Conservation (phyloP, 805 yeast genomes). For the Candida qinlingensis region DNA sequence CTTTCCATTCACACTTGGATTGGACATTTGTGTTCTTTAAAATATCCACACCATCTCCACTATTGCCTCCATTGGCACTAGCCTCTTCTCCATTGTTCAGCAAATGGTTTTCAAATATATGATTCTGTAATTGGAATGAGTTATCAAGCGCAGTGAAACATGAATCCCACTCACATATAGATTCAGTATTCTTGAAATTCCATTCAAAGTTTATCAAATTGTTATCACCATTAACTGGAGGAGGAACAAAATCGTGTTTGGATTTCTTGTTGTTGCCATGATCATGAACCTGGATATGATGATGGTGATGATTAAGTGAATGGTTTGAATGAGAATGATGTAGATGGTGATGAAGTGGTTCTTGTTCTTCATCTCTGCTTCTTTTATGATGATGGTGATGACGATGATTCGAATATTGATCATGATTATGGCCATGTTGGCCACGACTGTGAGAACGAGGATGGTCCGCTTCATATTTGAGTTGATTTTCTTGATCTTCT, state of each 20-base stretch:
- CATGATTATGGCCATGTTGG: background rate
- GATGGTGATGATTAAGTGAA: conserved; percentile 33
- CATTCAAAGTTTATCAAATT: conserved; percentile 22
- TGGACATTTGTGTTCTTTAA: conserved; percentile 5
- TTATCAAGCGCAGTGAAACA: conserved; percentile 43
- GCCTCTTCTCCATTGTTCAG: conserved; percentile 13
- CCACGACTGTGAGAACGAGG: background rate
- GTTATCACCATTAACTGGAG: background rate
- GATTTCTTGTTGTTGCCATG: conserved; percentile 21
- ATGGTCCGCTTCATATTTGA: background rate
- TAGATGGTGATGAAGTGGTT: conserved; percentile 15
- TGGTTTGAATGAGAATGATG: conserved; percentile 22
- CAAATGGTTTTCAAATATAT: conserved; percentile 46
- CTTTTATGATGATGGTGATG: conserved; percentile 10
- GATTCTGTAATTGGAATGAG: conserved; percentile 41
- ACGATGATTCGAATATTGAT: background rate
- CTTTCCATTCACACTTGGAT: conserved; percentile 63
- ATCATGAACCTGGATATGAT: conserved; percentile 31
- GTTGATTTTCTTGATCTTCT: conserved; percentile 1
- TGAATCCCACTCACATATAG: conserved; percentile 65
- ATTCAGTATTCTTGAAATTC: conserved; percentile 32
- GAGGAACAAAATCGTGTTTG: background rate
- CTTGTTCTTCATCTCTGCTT: conserved; percentile 15
- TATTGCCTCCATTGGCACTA: background rate
- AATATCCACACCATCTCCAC: conserved; percentile 3